phyloP scores from a whole-genome alignment of 2,329 filamentous ascomycete species.

The Raffaelea arxii region DNA sequence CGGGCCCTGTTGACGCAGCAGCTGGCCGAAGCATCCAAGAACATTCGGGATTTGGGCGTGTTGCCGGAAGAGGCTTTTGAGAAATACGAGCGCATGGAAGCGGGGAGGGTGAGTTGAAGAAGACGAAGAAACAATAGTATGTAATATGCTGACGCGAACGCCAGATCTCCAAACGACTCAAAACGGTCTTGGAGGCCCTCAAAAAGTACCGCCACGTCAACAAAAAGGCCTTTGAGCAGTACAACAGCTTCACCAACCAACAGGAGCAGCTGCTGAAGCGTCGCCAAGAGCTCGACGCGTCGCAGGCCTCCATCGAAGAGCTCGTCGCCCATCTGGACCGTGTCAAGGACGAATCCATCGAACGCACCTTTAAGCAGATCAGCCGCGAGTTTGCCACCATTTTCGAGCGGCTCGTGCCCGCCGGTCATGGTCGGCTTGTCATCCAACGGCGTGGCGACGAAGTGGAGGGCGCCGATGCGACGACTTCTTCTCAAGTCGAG shows the following conservation, averaged over 20 bases:
- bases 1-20: constrained; percentile 71
- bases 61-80: constrained; percentile 89
- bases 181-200: constrained; percentile 83
- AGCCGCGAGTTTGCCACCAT: constrained; percentile 86
- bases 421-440: constrained; percentile 80
- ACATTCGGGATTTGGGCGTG: constrained; percentile 87
- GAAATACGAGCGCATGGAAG: constrained; percentile 76
- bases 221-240: constrained; percentile 99
- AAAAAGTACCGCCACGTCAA: constrained; percentile 98
- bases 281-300: constrained; percentile 76
- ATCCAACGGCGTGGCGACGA: constrained; percentile 78
- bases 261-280: constrained; percentile 79
- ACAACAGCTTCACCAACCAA: constrained; percentile 91
- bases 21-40: constrained; percentile 71
- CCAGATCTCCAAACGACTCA: constrained; percentile 57
- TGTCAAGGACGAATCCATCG: constrained; percentile 94
- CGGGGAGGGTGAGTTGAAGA: constrained; percentile 52
- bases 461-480: constrained; percentile 52
- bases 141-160: not conserved
- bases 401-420: constrained; percentile 90
- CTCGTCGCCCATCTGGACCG: constrained; percentile 89
- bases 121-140: not conserved
- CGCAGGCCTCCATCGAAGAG: constrained; percentile 79
- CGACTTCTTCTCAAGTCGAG: constrained; percentile 67
- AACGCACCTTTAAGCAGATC: constrained; percentile 97